These are phyloP conservation scores for Durio zibethinus DNA, from an alignment of 345 rosid genomes.

Conservation along the genomic window DNA sequence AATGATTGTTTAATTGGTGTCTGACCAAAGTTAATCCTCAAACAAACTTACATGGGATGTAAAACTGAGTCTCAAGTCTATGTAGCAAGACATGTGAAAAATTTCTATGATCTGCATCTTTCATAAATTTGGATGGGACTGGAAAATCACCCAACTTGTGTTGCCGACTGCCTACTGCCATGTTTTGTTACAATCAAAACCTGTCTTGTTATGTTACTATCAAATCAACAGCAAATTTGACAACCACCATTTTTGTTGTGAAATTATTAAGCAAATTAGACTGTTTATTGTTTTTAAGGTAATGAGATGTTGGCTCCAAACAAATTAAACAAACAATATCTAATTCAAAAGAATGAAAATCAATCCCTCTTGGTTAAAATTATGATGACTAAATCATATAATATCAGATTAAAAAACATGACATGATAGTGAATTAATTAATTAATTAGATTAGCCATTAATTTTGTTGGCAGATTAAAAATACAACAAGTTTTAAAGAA, in stretches of 20 bases:
- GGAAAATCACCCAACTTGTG: background rate
- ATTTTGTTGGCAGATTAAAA: no score
- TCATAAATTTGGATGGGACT: slow-evolving; percentile 1
- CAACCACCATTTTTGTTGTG: background rate
- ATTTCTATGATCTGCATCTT: slow-evolving; percentile 3
- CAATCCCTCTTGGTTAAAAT: background rate
- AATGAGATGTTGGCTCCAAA: background rate
- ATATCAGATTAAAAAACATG: no score
- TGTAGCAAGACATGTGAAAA: background rate
- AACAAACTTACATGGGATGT: background rate
- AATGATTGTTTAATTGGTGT: background rate
- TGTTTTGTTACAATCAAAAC: background rate
- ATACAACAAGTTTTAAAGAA: no score
- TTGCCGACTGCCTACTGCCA: background rate
- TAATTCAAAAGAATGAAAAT: background rate
- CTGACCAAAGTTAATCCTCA: background rate
- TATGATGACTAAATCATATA: background rate
- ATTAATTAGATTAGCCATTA: no score
- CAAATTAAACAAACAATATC: background rate
- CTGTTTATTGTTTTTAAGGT: background rate
- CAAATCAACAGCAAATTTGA: background rate
- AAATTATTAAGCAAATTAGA: background rate
- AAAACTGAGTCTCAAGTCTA: background rate
- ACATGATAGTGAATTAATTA: no score
- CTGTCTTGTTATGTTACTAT: background rate